Conservation (phyloP, 106 monocot species). For the Ottelia alismoides region DNA sequence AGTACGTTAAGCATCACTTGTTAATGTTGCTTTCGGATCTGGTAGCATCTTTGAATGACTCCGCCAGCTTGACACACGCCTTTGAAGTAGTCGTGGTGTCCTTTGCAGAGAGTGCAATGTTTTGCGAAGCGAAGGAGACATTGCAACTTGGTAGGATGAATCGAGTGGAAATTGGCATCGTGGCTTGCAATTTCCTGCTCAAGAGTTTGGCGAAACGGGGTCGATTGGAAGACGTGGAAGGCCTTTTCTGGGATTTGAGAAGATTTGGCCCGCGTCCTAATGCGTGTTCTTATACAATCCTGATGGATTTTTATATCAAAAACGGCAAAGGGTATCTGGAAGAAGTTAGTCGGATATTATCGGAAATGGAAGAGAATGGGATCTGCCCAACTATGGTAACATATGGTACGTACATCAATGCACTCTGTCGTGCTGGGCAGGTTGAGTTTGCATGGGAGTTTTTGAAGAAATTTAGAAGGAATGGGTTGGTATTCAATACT, state of each 20-base stretch:
- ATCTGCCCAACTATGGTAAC: constrained; percentile 15
- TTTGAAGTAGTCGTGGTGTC: constrained; percentile 10
- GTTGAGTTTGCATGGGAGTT: constrained; percentile 12
- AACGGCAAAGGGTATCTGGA: constrained; percentile 3
- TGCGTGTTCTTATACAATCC: constrained; percentile 24
- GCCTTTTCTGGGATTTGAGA: constrained; percentile 16
- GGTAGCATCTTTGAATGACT: constrained; percentile 2
- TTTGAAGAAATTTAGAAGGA: constrained; percentile 1
- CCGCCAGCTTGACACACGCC: constrained; percentile 14
- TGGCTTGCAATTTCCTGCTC: constrained; percentile 26
- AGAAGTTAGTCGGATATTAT: constrained; percentile 7
- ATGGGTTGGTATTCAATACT: constrained; percentile 8
- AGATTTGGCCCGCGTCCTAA: constrained; percentile 19
- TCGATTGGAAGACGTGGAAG: not conserved
- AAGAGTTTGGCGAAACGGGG: constrained; percentile 12
- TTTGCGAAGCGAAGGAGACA: constrained; percentile 15
- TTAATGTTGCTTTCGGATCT: constrained; percentile 11
- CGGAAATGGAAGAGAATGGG: constrained; percentile 14
- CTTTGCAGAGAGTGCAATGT: constrained; percentile 14
- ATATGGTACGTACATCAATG: constrained; percentile 15
- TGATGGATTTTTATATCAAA: constrained; percentile 16
- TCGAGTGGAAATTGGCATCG: constrained; percentile 10
- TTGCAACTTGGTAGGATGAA: constrained; percentile 11
- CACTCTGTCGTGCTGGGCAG: constrained; percentile 14
- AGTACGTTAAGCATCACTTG: not conserved